These are phyloP conservation scores for Vaucheria bursata DNA, from an alignment of 352 stramenopile species.

Conservation along the genomic window DNA sequence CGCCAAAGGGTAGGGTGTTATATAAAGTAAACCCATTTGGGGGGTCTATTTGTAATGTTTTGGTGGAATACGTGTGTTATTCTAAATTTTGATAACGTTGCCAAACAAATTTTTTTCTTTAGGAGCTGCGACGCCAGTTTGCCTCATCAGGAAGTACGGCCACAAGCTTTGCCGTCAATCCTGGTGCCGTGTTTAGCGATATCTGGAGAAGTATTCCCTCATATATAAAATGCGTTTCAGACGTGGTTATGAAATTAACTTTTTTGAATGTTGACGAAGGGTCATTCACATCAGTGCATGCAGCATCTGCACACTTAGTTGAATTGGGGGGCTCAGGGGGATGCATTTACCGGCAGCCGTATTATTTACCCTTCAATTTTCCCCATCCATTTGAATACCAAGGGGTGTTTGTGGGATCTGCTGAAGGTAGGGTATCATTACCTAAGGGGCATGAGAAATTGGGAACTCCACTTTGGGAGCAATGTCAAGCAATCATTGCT, in stretches of 20 bases:
- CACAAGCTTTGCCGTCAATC: constrained; percentile 42
- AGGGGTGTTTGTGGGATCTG: constrained; percentile 34
- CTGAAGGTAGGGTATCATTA: constrained; percentile 7
- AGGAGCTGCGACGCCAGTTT: constrained; percentile 42
- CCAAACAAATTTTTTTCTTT: no score
- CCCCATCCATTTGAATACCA: constrained; percentile 31
- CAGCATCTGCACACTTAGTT: constrained; percentile 16
- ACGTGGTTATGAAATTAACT: constrained; percentile 29
- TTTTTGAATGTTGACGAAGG: constrained; percentile 44
- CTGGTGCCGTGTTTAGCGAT: constrained; percentile 44
- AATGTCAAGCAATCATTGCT: constrained; percentile 16
- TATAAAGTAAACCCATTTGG: no score
- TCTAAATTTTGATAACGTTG: no score
- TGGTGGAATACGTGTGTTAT: no score
- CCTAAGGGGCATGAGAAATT: constrained; percentile 16
- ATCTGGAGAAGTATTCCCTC: constrained; percentile 46
- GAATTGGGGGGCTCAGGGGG: constrained; percentile 13
- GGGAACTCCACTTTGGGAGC: constrained; percentile 18
- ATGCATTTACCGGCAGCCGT: constrained; percentile 42
- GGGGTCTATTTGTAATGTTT: no score
- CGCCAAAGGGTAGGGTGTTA: no score
- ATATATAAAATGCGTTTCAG: constrained; percentile 15
- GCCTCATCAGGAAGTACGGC: constrained; percentile 14
- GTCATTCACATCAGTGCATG: constrained; percentile 27
- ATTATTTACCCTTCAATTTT: constrained; percentile 37